These are phyloP conservation scores for Solanum chacoense DNA, from an alignment of 305 asterid genomes.

Conservation along the genomic window DNA sequence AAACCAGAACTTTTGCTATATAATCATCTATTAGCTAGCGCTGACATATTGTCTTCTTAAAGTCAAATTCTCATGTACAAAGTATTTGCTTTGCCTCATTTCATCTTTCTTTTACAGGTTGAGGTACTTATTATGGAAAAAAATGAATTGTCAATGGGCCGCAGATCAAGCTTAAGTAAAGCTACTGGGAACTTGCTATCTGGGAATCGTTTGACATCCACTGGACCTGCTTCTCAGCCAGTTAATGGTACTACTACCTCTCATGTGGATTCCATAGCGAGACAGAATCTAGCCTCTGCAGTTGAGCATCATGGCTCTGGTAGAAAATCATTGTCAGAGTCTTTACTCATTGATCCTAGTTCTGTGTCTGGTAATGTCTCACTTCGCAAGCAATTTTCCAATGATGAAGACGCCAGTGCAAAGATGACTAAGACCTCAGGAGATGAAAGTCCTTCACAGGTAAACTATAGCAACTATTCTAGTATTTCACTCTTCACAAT, in stretches of 20 bases:
- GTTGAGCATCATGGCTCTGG: constrained; percentile 91
- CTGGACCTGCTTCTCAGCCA: constrained; percentile 37
- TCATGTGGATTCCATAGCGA: constrained; percentile 47
- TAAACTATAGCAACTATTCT: constrained; percentile 16
- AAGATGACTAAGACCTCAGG: constrained; percentile 46
- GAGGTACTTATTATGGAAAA: constrained; percentile 87
- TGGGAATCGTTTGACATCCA: constrained; percentile 34
- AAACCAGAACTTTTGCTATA: not conserved
- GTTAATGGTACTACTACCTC: constrained; percentile 35
- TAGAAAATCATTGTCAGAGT: constrained; percentile 89
- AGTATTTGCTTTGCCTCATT: not conserved
- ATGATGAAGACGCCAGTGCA: constrained; percentile 43
- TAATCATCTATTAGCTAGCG: not conserved
- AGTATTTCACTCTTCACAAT: not conserved
- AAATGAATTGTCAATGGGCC: constrained; percentile 49
- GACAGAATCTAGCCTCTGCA: constrained; percentile 69
- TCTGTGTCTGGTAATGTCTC: constrained; percentile 65
- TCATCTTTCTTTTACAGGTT: constrained; percentile 32
- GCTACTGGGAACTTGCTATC: constrained; percentile 63
- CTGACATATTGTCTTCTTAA: not conserved
- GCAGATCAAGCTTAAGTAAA: constrained; percentile 76
- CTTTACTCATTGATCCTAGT: constrained; percentile 59
- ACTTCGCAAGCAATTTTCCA: constrained; percentile 73
- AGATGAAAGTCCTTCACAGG: constrained; percentile 44
- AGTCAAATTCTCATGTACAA: not conserved